Base-by-base conservation (phyloP, 2,329 filamentous ascomycete species). In the Macrophomina pseudophaseolina region DNA sequence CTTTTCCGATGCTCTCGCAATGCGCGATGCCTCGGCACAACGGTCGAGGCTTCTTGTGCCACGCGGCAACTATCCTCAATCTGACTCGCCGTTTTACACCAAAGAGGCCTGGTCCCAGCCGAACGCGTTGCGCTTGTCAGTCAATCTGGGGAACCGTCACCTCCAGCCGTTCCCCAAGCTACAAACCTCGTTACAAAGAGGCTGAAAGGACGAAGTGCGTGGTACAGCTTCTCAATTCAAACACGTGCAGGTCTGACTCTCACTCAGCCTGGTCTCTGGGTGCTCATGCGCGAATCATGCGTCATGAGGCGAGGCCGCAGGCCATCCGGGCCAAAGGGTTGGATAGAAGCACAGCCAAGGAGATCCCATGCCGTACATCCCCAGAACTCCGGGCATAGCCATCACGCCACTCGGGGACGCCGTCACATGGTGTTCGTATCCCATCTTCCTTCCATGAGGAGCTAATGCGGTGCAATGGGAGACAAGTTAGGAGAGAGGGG, bases 391-490 rank as follows among this genome's bases (percentile, higher is more conserved):
- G n/a, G 32, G 42, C 28, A 62, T 38, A 9, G 23, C 38, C 56
- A 32, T 62, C 58, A 62, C 58, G 44, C 58, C 58, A 62, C 42
- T 35, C 58, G 42, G 42, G 4, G 42, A 46, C 28, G 30, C 42
- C 44, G 58, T 49, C 30, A 48, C 42, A 38, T 35, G 44, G 58
- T 62, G 32, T 59, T 62, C 58, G 42, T 49, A 62, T 48, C 32
- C 46, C 56, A 38, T 62, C 58, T 48, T 49, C 42, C 58, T 62
- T 49, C 44, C 58, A 4, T 23, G n/a, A 35, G 18, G 7, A 38
- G 58, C 58, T 51, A 62, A 62, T 16, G 58, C 44, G n/a, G 58
- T 62, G 58, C 30, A 49, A 62, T 62, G 58, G 44, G 30, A 38
- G 44, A 28, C 42, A n/a, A 38, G 30, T 38, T 35, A 28, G 14